A percentile compares a stretch with the other conserved stretches of the same genome.
Evolutionary conservation across 2,329 filamentous ascomycete species (phyloP).

Genomic region (Westerdykella ornata): DNA sequence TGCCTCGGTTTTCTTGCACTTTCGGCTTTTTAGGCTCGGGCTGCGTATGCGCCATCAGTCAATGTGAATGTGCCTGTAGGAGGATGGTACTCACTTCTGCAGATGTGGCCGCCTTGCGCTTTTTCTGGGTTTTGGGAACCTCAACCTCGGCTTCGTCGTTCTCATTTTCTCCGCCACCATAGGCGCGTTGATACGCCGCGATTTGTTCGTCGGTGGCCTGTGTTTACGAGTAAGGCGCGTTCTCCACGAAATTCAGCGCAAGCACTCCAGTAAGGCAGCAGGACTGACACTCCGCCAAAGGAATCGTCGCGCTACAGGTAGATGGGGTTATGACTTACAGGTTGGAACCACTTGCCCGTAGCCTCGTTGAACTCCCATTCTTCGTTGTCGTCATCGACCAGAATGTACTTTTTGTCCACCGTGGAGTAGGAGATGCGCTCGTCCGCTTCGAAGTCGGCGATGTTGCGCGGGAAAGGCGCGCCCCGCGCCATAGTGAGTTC

Average conservation of each 20-base stretch:
- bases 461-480: constrained; percentile 4
- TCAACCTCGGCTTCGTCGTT: not conserved
- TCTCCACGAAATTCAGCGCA: not conserved
- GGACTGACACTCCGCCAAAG: too few species aligned
- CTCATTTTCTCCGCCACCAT: constrained; percentile 2
- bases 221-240: constrained; percentile 2
- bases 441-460: constrained; percentile 14
- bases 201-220: constrained; percentile 12
- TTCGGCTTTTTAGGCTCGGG: constrained; percentile 22
- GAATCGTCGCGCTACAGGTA: not conserved
- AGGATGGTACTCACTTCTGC: not conserved
- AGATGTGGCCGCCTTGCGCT: not conserved
- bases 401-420: constrained; percentile 71
- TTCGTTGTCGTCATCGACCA: constrained; percentile 75
- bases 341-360: constrained; percentile 67
- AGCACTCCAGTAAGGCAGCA: too few species aligned
- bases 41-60: not conserved
- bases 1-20: constrained; percentile 66
- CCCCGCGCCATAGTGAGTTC: not conserved
- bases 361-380: constrained; percentile 77
- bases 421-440: constrained; percentile 66
- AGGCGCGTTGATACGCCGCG: constrained; percentile 3
- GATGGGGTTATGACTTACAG: constrained; percentile 38
- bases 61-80: not conserved
- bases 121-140: constrained; percentile 1